Conservation (phyloP, 441 rosid species). For the Arabidopsis lyrata region DNA sequence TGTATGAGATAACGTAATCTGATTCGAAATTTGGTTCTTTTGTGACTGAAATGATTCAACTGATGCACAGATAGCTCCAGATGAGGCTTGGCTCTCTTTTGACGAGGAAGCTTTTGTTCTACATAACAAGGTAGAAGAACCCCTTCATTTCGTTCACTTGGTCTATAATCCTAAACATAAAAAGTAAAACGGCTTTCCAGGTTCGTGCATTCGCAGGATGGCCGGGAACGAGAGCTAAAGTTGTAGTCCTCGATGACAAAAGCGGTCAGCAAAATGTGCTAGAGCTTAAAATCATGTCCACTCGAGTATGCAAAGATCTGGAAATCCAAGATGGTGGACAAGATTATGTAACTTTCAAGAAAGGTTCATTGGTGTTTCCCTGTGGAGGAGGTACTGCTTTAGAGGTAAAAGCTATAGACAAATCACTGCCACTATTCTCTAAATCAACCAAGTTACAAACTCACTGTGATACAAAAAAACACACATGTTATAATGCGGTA, state of each 20-base stretch:
- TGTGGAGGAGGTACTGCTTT: conserved; percentile 73
- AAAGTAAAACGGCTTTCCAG: conserved; percentile 55
- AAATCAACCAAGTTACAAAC: not conserved
- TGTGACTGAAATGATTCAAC: not conserved
- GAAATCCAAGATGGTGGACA: conserved; percentile 44
- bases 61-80: conserved; percentile 71
- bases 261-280: conserved; percentile 47
- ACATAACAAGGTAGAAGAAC: conserved; percentile 77
- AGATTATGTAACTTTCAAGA: conserved; percentile 52
- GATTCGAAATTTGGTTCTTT: not conserved
- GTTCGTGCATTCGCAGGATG: conserved; percentile 99
- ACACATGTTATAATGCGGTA: not conserved
- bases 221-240: conserved; percentile 94
- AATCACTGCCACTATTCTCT: not conserved
- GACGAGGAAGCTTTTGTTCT: conserved; percentile 70
- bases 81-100: conserved; percentile 89
- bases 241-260: conserved; percentile 53
- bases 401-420: too few relatives aligned
- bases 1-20: not conserved
- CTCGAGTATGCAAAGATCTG: conserved; percentile 54
- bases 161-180: conserved; percentile 24
- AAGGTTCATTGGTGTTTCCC: conserved; percentile 70
- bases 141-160: conserved; percentile 19
- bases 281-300: conserved; percentile 80
- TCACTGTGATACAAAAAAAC: not conserved